Conservation (phyloP, 176 grass and related monocot genomes). For the Eleusine indica region DNA sequence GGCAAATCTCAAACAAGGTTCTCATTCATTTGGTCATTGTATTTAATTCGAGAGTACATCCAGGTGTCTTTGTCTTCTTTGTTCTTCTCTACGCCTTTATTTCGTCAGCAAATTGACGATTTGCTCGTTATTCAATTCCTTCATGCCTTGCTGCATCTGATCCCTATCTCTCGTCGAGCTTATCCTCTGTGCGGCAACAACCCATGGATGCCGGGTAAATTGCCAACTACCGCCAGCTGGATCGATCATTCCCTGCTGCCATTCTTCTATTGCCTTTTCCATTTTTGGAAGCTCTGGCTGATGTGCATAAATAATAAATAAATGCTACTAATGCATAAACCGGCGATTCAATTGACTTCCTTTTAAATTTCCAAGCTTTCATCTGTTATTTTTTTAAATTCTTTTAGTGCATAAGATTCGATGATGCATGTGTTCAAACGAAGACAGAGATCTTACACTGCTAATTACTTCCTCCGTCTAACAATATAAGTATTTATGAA, state of each 20-base stretch:
- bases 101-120: constrained; percentile 11
- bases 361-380: background rate
- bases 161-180: background rate
- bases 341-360: background rate
- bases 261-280: background rate
- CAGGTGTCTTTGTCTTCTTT: background rate
- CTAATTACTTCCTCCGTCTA: background rate
- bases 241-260: background rate
- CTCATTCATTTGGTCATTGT: background rate
- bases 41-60: background rate
- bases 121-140: background rate
- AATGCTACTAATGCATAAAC: background rate
- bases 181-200: background rate
- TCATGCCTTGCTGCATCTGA: background rate
- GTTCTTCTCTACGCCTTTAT: background rate
- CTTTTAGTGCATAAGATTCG: background rate
- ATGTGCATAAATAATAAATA: background rate
- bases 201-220: background rate
- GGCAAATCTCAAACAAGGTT: background rate
- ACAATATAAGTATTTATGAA: too few species aligned
- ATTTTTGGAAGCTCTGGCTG: background rate
- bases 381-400: background rate
- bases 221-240: constrained; percentile 13
- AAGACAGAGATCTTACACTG: background rate
- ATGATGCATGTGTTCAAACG: background rate